phyloP scores from a whole-genome alignment of 352 stramenopile species.

The Thalassiosira exigua region DNA sequence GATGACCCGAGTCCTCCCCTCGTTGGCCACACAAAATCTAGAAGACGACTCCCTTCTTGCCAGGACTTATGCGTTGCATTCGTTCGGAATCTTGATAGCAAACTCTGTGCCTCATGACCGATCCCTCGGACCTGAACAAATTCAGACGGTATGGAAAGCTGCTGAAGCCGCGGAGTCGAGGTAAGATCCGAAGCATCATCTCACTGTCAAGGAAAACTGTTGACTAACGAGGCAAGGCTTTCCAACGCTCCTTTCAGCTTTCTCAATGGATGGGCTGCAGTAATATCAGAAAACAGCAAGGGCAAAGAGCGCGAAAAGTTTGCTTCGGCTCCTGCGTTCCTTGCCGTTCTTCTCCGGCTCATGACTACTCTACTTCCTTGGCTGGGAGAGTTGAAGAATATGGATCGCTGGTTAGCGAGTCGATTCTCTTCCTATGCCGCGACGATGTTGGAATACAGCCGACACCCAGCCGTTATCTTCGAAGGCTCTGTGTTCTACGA shows the following conservation, averaged over 20 bases:
- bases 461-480: conserved; percentile 67
- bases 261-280: conserved; percentile 69
- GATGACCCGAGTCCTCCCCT: conserved; percentile 81
- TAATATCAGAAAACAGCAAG: conserved; percentile 71
- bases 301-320: conserved; percentile 78
- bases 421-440: conserved; percentile 74
- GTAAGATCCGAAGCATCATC: too few relatives aligned
- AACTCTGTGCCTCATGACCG: conserved; percentile 62
- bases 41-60: conserved; percentile 64
- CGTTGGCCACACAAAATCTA: conserved; percentile 59
- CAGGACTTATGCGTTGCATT: conserved; percentile 67
- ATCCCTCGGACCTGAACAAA: conserved; percentile 55
- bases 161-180: conserved; percentile 77
- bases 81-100: conserved; percentile 76
- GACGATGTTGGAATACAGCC: conserved; percentile 61
- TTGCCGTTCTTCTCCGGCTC: conserved; percentile 72
- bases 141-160: conserved; percentile 77
- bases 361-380: conserved; percentile 81
- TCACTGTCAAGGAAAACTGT: too few relatives aligned
- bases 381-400: conserved; percentile 51
- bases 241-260: too few relatives aligned
- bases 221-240: too few relatives aligned
- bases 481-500: conserved; percentile 83
- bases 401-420: conserved; percentile 64
- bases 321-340: conserved; percentile 58